Percentiles rank a stretch among this genome's conserved stretches.
phyloP scores from a whole-genome alignment of 2,329 filamentous ascomycete species.

The Calonectria pseudoreteaudii region DNA sequence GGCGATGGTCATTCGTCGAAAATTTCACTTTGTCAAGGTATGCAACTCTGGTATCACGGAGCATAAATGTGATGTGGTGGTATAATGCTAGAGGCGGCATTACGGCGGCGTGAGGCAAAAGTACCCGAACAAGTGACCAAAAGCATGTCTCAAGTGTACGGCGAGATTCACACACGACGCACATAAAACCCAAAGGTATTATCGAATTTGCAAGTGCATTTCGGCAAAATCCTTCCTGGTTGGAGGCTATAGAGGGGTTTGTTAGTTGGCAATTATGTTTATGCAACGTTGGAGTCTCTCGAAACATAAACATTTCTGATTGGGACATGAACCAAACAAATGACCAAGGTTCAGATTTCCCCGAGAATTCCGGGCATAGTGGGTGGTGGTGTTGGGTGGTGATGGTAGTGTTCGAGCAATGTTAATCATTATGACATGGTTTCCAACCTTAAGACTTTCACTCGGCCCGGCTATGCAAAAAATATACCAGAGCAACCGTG shows the following conservation, averaged over 20 bases:
- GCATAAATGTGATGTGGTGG: neutral
- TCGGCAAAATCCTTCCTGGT: neutral
- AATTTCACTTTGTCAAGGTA: neutral
- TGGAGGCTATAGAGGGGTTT: neutral
- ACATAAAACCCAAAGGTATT: neutral
- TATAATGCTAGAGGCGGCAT: neutral
- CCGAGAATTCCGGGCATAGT: neutral
- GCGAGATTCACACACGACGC: neutral
- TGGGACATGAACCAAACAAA: neutral
- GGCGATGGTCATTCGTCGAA: neutral
- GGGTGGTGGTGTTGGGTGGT: too few species aligned
- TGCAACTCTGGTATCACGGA: neutral
- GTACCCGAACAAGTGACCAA: neutral
- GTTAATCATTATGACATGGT: neutral
- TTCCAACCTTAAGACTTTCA: neutral
- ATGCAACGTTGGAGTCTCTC: neutral
- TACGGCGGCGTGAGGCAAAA: neutral
- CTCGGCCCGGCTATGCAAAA: neutral
- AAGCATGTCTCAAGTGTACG: too few species aligned
- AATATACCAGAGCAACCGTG: neutral
- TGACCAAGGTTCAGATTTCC: neutral
- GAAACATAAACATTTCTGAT: neutral
- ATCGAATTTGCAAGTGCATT: neutral
- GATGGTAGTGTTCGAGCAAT: neutral
- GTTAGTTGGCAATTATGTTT: neutral